Percentiles rank a stretch among this genome's conserved stretches.
Conservation (phyloP, 495 filamentous ascomycete genomes). For the Neurospora sp. region DNA sequence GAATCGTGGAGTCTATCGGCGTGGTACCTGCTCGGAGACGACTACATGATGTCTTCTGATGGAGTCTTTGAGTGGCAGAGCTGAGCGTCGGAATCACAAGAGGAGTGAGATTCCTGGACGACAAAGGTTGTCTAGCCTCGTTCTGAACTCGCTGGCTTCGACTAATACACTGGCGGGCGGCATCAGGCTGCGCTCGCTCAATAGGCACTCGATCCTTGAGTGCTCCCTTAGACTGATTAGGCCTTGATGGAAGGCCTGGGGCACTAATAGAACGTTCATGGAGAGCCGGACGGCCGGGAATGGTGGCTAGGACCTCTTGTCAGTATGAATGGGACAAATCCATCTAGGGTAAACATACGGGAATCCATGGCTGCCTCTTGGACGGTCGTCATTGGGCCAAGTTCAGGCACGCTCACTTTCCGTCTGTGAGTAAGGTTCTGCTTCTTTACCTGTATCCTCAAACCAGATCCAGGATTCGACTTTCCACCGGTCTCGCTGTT, state of each 20-base stretch:
- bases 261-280: constrained; percentile 60
- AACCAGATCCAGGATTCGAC: constrained; percentile 24
- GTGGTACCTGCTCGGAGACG: constrained; percentile 31
- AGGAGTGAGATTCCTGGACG: constrained; percentile 40
- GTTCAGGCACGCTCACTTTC: constrained; percentile 54
- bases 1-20: constrained; percentile 22
- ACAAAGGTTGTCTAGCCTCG: constrained; percentile 31
- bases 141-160: constrained; percentile 8
- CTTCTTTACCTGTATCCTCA: constrained; percentile 42
- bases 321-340: constrained; percentile 5
- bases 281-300: constrained; percentile 56
- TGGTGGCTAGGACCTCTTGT: constrained; percentile 48
- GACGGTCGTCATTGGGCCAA: constrained; percentile 58
- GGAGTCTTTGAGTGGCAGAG: constrained; percentile 24
- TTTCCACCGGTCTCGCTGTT: constrained; percentile 34
- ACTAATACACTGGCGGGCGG: constrained; percentile 4
- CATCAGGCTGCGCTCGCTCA: constrained; percentile 17
- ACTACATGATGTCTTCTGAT: constrained; percentile 27
- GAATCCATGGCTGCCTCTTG: constrained; percentile 62
- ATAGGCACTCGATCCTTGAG: constrained; percentile 21
- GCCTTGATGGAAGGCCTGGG: constrained; percentile 42
- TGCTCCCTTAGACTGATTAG: constrained; percentile 26
- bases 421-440: constrained; percentile 43
- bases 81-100: constrained; percentile 39
- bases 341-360: constrained; percentile 43